Base-by-base conservation (phyloP, 2,329 filamentous ascomycete genomes). In the Fonsecaea pedrosoi region DNA sequence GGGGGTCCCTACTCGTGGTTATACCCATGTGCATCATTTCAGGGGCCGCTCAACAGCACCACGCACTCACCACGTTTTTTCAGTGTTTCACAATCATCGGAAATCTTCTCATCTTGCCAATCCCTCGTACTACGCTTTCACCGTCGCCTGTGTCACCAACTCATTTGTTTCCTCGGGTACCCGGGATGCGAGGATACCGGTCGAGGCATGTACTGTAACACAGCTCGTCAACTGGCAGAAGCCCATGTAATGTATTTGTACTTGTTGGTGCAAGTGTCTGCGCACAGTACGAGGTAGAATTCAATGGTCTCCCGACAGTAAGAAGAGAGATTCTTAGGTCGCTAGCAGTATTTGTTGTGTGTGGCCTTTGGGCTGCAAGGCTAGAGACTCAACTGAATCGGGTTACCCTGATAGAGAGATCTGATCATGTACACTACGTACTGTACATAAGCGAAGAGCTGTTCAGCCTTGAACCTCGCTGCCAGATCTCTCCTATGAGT, bases 91-190 rank as follows among this genome's bases (percentile, higher is more conserved):
- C 25, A 25, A 25, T 25, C 25, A 50, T 50, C 45, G 45, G 9
- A 50, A 50, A 50, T 50, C 45, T 25, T 50, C 21, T 25, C 45
- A 50, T 50, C 18, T 50, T 50, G 45, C 18, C 45, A 50, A 25
- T 10, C 18, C 45, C 8, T 50, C 21, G 45, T 50, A 13, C 45
- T 10, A 50, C 18, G 6, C 45, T 12, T 9, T 50, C 25, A 8
- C 45, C 3, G 45, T 50, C 45, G 10, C 45, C 10, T 50, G 45
- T 50, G 45, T 50, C 45, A 50, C 45, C 18, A 12, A 50, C 18
- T 25, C 8, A 50, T 21, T 15, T 50, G 3, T 25, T 9, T 50
- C 25, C 3, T 25, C 25, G 25, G 25, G 25, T 25, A 25, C 25
- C 25, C 25, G 25, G 25, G 25, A 25, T 25, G 25, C 25, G 25